These are phyloP conservation scores for Penicillium simplicissimum DNA, from an alignment of 495 filamentous ascomycete species.

Conservation along the genomic window DNA sequence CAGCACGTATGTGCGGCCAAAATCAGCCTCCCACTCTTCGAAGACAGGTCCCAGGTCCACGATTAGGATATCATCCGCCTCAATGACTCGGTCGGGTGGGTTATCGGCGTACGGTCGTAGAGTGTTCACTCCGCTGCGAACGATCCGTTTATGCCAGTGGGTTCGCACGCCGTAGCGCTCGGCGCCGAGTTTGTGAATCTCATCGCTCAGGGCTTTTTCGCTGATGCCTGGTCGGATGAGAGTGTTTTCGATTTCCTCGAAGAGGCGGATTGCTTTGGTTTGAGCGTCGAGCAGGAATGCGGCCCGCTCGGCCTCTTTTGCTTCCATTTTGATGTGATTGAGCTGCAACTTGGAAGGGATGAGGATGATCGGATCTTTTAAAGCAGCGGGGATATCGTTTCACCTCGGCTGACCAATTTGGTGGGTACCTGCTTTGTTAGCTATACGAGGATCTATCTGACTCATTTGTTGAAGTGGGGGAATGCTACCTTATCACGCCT, in stretches of 20 bases:
- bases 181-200: slow-evolving; percentile 48
- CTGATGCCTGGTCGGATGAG: slow-evolving; percentile 47
- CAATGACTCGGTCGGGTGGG: slow-evolving; percentile 49
- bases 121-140: slow-evolving; percentile 52
- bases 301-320: slow-evolving; percentile 29
- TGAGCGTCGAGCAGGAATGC: slow-evolving; percentile 44
- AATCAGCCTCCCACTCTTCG: slow-evolving; percentile 54
- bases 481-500: not conserved
- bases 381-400: not conserved
- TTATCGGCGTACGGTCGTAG: slow-evolving; percentile 47
- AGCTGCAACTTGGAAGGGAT: not conserved
- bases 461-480: not conserved
- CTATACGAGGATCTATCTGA: not conserved
- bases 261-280: slow-evolving; percentile 44
- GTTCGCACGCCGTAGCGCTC: slow-evolving; percentile 46
- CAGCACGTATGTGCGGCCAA: slow-evolving; percentile 50
- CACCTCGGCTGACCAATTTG: slow-evolving; percentile 1
- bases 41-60: slow-evolving; percentile 54
- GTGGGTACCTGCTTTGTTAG: not conserved
- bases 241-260: slow-evolving; percentile 48
- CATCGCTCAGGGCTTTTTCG: slow-evolving; percentile 48
- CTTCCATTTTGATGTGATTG: not conserved
- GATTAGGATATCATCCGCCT: slow-evolving; percentile 49
- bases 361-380: not conserved
- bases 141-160: slow-evolving; percentile 54